Evolutionary conservation across 2,329 filamentous ascomycete genomes (phyloP), one percentile per base, ranked within the genome.

Genomic region (Fulvia fulva): DNA sequence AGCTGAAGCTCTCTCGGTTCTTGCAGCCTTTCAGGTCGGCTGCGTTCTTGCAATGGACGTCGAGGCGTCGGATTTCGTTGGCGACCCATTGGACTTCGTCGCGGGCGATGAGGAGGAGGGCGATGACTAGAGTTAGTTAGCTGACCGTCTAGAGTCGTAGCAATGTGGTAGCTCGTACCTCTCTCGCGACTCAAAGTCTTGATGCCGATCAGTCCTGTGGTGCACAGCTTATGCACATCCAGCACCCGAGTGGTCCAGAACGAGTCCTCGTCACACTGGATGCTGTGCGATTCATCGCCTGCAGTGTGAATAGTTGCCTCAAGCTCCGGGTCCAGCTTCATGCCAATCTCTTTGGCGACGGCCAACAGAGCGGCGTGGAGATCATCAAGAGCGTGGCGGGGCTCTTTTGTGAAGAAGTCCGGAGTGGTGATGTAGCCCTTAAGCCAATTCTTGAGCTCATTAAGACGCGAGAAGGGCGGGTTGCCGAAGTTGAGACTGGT

Each of bases 41-140:
- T 7, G 62, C 62, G 26, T 56, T 57, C 2, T 62, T 54, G 28
- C 57, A 53, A 41, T 64, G 62, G 12, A 57, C 14, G 19, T 62
- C 58, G 25, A 64, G 46, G 5, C 62, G 46, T 2, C 56, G 50
- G 9, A 51, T 56, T 45, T 64, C 62, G 28, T 62, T 51, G 16
- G 26, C 44, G 14, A 59, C n/a, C 59, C 60, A 64, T 11, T 52
- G 41, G 34, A 64, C 58, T 37, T 64, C 62, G n/a, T 57, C 58
- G 30, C 50, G 53, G 25, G 51, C 51, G 28, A 56, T 41, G 23
- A 52, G 49, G 14, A 64, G 56, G 22, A 57, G 49, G 16, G 25
- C 32, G 5, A 47, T 19, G 6, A 53, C 34, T 23, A 51, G 16
- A n/a, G 12, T 51, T 19, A 3, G 5, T 51, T 26, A 43, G 51